Evolutionary conservation across 1,284 basidiomycete species (phyloP).

Genomic region (Moesziomyces globuligerus): DNA sequence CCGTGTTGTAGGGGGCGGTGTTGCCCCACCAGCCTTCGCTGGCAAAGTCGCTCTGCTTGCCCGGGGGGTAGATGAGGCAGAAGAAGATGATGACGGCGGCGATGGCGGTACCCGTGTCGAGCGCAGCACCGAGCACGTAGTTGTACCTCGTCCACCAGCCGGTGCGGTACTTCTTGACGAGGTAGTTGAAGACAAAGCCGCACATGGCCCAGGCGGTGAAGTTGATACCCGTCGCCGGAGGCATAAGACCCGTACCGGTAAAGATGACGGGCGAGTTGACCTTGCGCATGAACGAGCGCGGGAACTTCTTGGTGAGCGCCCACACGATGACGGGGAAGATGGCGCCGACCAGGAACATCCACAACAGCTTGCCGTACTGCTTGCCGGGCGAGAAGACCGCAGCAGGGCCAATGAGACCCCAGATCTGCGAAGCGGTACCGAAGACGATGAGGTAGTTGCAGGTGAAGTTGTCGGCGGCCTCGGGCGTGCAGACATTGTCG

Average conservation of each 20-base stretch:
- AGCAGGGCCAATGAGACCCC: constrained; percentile 69
- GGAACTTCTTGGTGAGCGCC: constrained; percentile 51
- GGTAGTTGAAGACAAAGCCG: constrained; percentile 70
- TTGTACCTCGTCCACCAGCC: constrained; percentile 69
- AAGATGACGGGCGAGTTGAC: constrained; percentile 62
- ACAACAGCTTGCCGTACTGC: constrained; percentile 55
- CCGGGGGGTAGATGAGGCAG: constrained; percentile 43
- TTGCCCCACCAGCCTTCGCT: constrained; percentile 60
- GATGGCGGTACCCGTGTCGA: constrained; percentile 67
- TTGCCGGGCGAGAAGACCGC: constrained; percentile 54
- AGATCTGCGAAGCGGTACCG: constrained; percentile 60
- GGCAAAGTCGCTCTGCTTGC: constrained; percentile 36
- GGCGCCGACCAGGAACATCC: constrained; percentile 59
- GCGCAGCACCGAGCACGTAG: constrained; percentile 67
- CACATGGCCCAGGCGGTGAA: constrained; percentile 67
- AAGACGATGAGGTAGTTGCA: constrained; percentile 57
- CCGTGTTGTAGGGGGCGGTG: constrained; percentile 52
- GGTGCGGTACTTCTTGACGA: constrained; percentile 61
- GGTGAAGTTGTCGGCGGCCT: constrained; percentile 61
- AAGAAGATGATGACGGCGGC: constrained; percentile 52
- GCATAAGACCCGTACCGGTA: constrained; percentile 58
- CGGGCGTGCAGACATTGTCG: constrained; percentile 74
- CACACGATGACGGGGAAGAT: constrained; percentile 58
- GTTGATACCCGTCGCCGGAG: constrained; percentile 67
- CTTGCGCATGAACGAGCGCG: constrained; percentile 48